Evolutionary conservation across 495 filamentous ascomycete species (phyloP), one percentile per base, ranked within the genome.

Genomic region (Penicillium cinerascens): DNA sequence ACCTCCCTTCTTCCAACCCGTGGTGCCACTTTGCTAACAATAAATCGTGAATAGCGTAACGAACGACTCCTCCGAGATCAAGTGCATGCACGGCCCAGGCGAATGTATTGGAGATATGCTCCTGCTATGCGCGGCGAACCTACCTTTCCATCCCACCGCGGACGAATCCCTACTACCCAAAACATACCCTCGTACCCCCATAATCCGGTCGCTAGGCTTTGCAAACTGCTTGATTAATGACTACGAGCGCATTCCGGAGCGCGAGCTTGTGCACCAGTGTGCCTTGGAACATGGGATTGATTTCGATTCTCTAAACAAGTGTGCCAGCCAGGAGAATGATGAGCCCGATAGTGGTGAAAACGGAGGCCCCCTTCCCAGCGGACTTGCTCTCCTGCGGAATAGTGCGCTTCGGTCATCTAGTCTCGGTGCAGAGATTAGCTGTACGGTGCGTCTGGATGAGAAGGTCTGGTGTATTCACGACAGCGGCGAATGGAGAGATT

Each of bases 81-180:
- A 67, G 13, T 99, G 95, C 77, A 95, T 75, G 67, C 93, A 97
- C 62, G 95, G 93, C 5, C 87, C 91, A 5, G 75, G 74, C 13
- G 93, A 99, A 74, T 99, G 93, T 63, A 82, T 97, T 59, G 92
- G 92, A 16, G 87, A 99, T 69, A 95, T 95, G 72, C 77, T 99
- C 65, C 85, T 92, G 56, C 85, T 97, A 49, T 99, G 93, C 75
- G 93, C 91, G 22, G 82, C 85, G 11, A 75, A 84, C 49, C 78
- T 92, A 4, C 74, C 74, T 10, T 77, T 75, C 56, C 61, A 68
- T 42, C 52, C 60, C 1, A 41, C 54, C 9, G 37, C 35, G 1
- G 54, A 68, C 38, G 53, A 55, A 41, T 44, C 58, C 3, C 43
- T 59, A 2, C 42, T 66, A 7, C 61, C 80, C 56, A 15, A 49